Percentiles rank a stretch among this genome's conserved stretches.
Conservation (phyloP, 495 filamentous ascomycete genomes). For the Lophiostoma macrostomum region DNA sequence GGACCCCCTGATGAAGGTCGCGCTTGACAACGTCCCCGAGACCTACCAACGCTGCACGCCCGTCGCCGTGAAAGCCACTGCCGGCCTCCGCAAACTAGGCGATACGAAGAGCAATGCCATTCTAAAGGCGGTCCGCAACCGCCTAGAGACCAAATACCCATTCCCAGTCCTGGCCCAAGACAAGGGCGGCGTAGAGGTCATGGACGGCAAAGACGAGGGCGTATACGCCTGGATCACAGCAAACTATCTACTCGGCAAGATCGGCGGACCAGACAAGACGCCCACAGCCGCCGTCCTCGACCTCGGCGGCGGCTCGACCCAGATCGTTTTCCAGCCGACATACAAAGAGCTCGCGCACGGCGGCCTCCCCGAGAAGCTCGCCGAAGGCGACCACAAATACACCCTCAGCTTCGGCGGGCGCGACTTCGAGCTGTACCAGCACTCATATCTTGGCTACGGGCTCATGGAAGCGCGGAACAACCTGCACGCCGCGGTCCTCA, state of each 20-base stretch:
- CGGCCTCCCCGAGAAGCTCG: constrained; percentile 84
- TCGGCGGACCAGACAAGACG: constrained; percentile 83
- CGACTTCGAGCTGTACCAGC: constrained; percentile 92
- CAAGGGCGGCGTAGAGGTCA: constrained; percentile 84
- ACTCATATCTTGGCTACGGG: constrained; percentile 95
- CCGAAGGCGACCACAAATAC: constrained; percentile 95
- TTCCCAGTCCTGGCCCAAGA: constrained; percentile 87
- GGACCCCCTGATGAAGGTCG: constrained; percentile 81
- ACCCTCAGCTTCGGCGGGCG: constrained; percentile 84
- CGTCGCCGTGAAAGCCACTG: constrained; percentile 93
- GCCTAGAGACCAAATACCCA: constrained; percentile 85
- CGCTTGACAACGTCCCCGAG: constrained; percentile 77
- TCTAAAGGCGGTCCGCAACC: constrained; percentile 74
- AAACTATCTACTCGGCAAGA: constrained; percentile 97
- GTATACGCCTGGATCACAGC: constrained; percentile 99
- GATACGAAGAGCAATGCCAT: constrained; percentile 78
- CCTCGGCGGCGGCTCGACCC: constrained; percentile 92
- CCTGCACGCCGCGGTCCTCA: constrained; percentile 69
- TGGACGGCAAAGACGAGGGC: constrained; percentile 93
- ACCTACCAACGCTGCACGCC: constrained; percentile 84
- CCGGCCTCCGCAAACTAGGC: constrained; percentile 82
- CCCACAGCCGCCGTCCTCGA: constrained; percentile 94
- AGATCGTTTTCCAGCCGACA: constrained; percentile 97
- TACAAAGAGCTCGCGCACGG: constrained; percentile 67
- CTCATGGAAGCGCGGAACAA: constrained; percentile 90